phyloP scores from a whole-genome alignment of 805 yeast genomes.

The Lipomyces anomalus region DNA sequence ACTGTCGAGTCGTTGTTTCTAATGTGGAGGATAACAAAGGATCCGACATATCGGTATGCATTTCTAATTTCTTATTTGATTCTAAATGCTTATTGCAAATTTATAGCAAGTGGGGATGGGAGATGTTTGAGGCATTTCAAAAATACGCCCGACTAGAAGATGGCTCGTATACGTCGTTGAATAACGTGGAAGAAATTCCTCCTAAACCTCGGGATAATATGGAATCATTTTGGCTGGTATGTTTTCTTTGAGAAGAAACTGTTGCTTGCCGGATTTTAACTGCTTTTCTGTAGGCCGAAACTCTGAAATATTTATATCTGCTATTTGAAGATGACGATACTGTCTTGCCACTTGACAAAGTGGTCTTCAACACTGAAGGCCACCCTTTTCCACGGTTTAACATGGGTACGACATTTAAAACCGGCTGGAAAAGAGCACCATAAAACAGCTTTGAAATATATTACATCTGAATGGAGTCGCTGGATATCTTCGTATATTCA shows the following conservation, averaged over 20 bases:
- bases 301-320: conserved; percentile 76
- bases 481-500: no score
- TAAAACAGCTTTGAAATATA: no score
- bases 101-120: conserved; percentile 86
- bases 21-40: conserved; percentile 72
- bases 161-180: conserved; percentile 54
- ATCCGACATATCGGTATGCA: conserved; percentile 42
- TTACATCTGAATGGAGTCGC: no score
- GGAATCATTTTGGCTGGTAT: conserved; percentile 82
- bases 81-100: no score
- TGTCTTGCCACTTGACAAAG: conserved; percentile 57
- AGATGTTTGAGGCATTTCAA: conserved; percentile 66
- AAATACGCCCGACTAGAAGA: conserved; percentile 46
- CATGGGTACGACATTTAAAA: conserved; percentile 14
- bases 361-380: conserved; percentile 88
- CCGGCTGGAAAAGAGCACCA: conserved; percentile 16
- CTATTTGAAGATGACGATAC: conserved; percentile 66
- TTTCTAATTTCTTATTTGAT: no score
- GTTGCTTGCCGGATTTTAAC: background rate
- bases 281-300: conserved; percentile 57
- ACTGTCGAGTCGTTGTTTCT: conserved; percentile 84
- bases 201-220: conserved; percentile 60
- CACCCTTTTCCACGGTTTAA: conserved; percentile 69
- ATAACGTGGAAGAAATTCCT: conserved; percentile 55
- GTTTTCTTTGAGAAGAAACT: background rate